phyloP scores from a whole-genome alignment of 345 rosid species.

The Moringa oleifera region DNA sequence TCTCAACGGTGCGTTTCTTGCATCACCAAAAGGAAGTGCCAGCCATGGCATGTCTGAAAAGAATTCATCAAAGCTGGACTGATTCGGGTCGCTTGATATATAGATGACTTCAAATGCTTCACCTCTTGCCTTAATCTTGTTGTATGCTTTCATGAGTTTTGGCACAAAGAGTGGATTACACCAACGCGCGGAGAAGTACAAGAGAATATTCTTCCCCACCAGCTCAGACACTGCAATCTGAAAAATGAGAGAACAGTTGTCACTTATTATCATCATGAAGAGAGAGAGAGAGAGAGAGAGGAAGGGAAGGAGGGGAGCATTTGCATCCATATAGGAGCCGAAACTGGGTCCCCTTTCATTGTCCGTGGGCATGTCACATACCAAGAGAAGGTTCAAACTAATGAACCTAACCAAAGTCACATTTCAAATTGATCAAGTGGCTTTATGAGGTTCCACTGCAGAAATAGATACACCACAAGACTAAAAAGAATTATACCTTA shows the following conservation, averaged over 20 bases:
- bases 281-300: too few species aligned
- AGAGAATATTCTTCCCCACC: conserved; percentile 42
- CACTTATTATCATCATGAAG: not conserved
- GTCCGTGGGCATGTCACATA: not conserved
- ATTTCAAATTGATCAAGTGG: too few species aligned
- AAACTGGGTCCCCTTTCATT: too few species aligned
- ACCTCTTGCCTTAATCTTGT: conserved; percentile 36
- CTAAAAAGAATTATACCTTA: conserved; percentile 32
- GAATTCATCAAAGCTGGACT: conserved; percentile 31
- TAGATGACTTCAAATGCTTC: conserved; percentile 36
- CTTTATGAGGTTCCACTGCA: not conserved
- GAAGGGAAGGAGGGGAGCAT: too few species aligned
- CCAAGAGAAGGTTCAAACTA: too few species aligned
- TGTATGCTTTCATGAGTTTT: conserved; percentile 35
- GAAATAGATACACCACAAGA: too few species aligned
- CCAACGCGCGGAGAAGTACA: conserved; percentile 53
- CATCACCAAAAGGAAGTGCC: conserved; percentile 43
- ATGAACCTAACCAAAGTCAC: not conserved
- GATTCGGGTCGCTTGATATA: conserved; percentile 38
- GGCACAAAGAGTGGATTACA: conserved; percentile 41
- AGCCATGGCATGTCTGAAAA: conserved; percentile 42
- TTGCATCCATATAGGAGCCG: too few species aligned
- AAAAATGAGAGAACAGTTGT: not conserved
- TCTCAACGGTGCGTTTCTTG: conserved; percentile 28
- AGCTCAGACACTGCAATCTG: conserved; percentile 37